phyloP scores from a whole-genome alignment of 139 green algal genomes.

The Tetradesmus lagerheimii region DNA sequence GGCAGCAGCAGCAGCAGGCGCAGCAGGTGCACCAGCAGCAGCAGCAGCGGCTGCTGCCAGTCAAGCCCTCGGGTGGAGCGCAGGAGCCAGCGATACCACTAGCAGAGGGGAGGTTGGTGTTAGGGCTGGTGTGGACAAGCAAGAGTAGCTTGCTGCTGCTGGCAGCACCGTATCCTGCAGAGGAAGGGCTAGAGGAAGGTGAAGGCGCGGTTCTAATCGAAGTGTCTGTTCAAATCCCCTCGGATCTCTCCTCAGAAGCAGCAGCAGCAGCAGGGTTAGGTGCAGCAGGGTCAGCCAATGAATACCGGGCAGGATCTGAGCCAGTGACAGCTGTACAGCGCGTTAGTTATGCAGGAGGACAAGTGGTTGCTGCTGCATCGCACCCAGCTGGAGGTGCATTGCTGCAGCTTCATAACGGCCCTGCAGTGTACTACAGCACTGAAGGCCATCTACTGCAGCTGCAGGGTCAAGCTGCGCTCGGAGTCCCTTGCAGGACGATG shows the following conservation, averaged over 20 bases:
- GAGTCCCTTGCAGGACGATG: conserved; percentile 42
- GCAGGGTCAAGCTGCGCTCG: conserved; percentile 15
- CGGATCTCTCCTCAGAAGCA: background rate
- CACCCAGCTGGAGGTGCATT: conserved; percentile 43
- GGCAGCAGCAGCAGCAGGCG: background rate
- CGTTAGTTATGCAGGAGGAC: conserved; percentile 25
- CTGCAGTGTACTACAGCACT: conserved; percentile 30
- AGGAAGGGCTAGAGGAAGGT: conserved; percentile 46
- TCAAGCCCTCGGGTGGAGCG: background rate
- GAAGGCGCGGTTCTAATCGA: conserved; percentile 54
- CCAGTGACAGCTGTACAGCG: background rate
- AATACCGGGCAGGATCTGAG: background rate
- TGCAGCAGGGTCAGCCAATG: background rate
- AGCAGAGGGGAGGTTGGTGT: conserved; percentile 47
- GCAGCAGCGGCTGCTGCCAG: conserved; percentile 24
- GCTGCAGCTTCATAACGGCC: conserved; percentile 49
- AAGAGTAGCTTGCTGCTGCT: conserved; percentile 53
- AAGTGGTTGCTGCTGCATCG: conserved; percentile 31
- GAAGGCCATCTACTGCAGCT: background rate
- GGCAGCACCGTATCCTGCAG: conserved; percentile 49
- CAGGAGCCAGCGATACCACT: conserved; percentile 33
- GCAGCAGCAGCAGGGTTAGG: conserved; percentile 16
- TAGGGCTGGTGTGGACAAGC: conserved; percentile 47
- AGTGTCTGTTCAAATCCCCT: conserved; percentile 29
- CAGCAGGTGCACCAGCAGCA: conserved; percentile 10